Conservation (phyloP, 2,329 filamentous ascomycete species). For the Didymella arachidicola region DNA sequence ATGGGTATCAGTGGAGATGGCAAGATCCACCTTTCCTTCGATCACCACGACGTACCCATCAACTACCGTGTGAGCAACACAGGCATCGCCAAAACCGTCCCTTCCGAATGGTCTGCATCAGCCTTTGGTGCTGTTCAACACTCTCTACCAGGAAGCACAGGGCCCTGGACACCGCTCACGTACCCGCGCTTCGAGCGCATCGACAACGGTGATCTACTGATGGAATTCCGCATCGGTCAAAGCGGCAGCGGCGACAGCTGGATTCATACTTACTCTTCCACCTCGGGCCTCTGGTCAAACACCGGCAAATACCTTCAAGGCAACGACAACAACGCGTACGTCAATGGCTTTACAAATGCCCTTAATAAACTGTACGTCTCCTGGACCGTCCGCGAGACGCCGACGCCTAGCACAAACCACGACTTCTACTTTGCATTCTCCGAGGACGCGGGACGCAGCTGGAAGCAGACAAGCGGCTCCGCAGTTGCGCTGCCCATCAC, state of each 20-base stretch:
- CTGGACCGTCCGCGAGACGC: slow-evolving; percentile 62
- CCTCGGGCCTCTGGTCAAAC: slow-evolving; percentile 49
- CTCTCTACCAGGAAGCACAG: slow-evolving; percentile 40
- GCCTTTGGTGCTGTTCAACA: slow-evolving; percentile 42
- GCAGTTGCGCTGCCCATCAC: slow-evolving; percentile 53
- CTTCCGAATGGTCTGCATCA: slow-evolving; percentile 38
- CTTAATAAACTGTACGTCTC: slow-evolving; percentile 53
- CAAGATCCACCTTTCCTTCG: slow-evolving; percentile 62
- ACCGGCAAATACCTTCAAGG: slow-evolving; percentile 56
- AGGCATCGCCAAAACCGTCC: slow-evolving; percentile 43
- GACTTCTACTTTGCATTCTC: slow-evolving; percentile 60
- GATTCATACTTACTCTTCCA: slow-evolving; percentile 55
- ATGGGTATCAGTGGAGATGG: slow-evolving; percentile 62
- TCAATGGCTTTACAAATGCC: slow-evolving; percentile 57
- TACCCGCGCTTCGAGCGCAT: slow-evolving; percentile 60
- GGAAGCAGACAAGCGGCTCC: slow-evolving; percentile 53
- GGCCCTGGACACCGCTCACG: slow-evolving; percentile 53
- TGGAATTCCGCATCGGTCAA: slow-evolving; percentile 61
- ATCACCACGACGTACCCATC: slow-evolving; percentile 56
- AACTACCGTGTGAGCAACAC: slow-evolving; percentile 46
- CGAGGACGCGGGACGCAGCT: slow-evolving; percentile 55
- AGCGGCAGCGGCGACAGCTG: slow-evolving; percentile 61
- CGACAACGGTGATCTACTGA: slow-evolving; percentile 52
- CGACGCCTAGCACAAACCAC: slow-evolving; percentile 58
- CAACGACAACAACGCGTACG: slow-evolving; percentile 60